Evolutionary conservation across 1,284 basidiomycete genomes (phyloP).

Genomic region (Ceratobasidium sp.): DNA sequence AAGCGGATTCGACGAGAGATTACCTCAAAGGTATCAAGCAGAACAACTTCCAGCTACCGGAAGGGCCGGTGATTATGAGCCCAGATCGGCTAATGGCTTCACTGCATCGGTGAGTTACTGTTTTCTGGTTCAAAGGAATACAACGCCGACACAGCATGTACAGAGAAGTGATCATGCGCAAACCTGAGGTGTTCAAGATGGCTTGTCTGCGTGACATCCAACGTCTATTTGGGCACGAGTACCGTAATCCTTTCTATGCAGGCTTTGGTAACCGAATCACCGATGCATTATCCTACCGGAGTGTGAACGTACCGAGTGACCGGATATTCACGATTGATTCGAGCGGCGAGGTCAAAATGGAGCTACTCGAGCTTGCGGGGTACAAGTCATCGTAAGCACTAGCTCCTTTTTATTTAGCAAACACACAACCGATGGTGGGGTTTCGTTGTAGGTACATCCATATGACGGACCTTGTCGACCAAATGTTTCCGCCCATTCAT

Average conservation of each 20-base stretch:
- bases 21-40: conserved; percentile 97
- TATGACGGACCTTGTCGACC: conserved; percentile 99
- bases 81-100: conserved; percentile 96
- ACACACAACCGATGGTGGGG: not conserved
- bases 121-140: conserved; percentile 23
- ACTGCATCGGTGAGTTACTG: conserved; percentile 81
- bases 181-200: conserved; percentile 99
- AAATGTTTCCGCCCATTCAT: conserved; percentile 98
- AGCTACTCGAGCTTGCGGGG: conserved; percentile 93
- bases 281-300: conserved; percentile 96
- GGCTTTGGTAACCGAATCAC: conserved; percentile 99
- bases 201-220: conserved; percentile 97
- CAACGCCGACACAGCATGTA: not conserved
- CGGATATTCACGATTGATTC: conserved; percentile 99
- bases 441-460: conserved; percentile 78
- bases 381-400: conserved; percentile 91
- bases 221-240: conserved; percentile 83
- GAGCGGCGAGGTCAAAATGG: conserved; percentile 96
- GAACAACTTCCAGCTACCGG: conserved; percentile 94
- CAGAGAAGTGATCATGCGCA: conserved; percentile 98
- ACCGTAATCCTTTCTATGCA: conserved; percentile 90
- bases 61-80: conserved; percentile 99
- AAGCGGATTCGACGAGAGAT: conserved; percentile 96
- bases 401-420: conserved; percentile 12
- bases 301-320: conserved; percentile 93